phyloP scores from a whole-genome alignment of 805 yeast genomes.

The Cyberlindnera americana region DNA sequence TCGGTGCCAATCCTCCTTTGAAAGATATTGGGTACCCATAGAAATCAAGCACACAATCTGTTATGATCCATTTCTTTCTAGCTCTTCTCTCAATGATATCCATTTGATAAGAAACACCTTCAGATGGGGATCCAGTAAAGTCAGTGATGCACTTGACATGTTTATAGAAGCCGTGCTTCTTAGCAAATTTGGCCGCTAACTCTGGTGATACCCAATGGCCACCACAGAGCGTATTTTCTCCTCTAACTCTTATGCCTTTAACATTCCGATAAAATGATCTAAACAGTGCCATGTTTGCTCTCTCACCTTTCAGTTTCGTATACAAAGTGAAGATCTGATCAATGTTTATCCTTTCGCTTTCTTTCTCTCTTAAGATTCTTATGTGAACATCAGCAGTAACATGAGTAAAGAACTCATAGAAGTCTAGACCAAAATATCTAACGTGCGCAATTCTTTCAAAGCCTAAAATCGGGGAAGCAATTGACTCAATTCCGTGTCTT shows the following conservation, averaged over 20 bases:
- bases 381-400: conserved; percentile 17
- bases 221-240: conserved; percentile 28
- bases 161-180: conserved; percentile 18
- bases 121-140: conserved; percentile 19
- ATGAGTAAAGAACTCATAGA: conserved; percentile 26
- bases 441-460: conserved; percentile 28
- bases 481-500: conserved; percentile 13
- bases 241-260: conserved; percentile 13
- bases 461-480: conserved; percentile 20
- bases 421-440: conserved; percentile 22
- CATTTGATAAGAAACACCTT: no score
- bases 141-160: conserved; percentile 18
- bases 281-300: conserved; percentile 6
- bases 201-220: conserved; percentile 27
- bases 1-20: conserved; percentile 20
- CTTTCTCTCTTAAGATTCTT: conserved; percentile 25
- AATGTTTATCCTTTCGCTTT: conserved; percentile 20
- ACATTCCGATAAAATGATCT: conserved; percentile 17
- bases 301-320: conserved; percentile 15
- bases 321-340: conserved; percentile 24
- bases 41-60: conserved; percentile 14
- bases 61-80: conserved; percentile 14
- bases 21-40: conserved; percentile 22
- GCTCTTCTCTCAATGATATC: no score
- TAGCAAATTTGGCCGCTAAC: conserved; percentile 17